Evolutionary conservation across 75 land plant species (phyloP).

Genomic region (Pinus taeda): DNA sequence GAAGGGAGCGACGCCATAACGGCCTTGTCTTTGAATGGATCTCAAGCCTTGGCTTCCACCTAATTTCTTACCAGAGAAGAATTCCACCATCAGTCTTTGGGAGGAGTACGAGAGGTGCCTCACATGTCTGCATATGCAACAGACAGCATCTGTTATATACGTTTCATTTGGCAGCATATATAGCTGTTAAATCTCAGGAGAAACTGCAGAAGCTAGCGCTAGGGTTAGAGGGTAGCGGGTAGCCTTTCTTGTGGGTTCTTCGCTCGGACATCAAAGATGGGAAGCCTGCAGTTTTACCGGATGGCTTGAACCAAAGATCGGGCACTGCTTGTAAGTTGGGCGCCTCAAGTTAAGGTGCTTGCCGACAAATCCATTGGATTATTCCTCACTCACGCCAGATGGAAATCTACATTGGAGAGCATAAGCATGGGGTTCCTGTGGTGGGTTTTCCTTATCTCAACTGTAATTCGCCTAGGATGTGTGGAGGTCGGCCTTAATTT

Average conservation of each 20-base stretch:
- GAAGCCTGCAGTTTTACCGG: background rate
- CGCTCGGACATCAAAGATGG: constrained; percentile 11
- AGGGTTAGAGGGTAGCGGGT: constrained; percentile 2
- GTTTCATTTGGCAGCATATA: constrained; percentile 19
- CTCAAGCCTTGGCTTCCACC: no score
- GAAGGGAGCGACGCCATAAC: no score
- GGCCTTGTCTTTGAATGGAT: no score
- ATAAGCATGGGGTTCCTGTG: constrained; percentile 7
- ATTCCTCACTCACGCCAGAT: constrained; percentile 21
- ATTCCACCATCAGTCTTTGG: constrained; percentile 9
- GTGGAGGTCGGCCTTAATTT: constrained; percentile 7
- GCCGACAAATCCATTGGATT: constrained; percentile 21
- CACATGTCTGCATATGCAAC: constrained; percentile 13
- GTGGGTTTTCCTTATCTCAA: constrained; percentile 5
- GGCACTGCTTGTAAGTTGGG: constrained; percentile 5
- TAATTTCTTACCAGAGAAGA: background rate
- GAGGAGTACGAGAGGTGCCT: constrained; percentile 15
- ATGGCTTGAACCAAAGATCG: constrained; percentile 13
- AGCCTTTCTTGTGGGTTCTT: constrained; percentile 17
- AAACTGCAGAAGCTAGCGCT: constrained; percentile 5
- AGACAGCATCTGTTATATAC: constrained; percentile 8
- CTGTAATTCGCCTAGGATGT: background rate
- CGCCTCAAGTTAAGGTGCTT: constrained; percentile 7
- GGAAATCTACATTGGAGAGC: constrained; percentile 24
- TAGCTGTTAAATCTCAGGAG: background rate